Conservation (phyloP, 129 eudicot species). For the Tagetes patula region DNA sequence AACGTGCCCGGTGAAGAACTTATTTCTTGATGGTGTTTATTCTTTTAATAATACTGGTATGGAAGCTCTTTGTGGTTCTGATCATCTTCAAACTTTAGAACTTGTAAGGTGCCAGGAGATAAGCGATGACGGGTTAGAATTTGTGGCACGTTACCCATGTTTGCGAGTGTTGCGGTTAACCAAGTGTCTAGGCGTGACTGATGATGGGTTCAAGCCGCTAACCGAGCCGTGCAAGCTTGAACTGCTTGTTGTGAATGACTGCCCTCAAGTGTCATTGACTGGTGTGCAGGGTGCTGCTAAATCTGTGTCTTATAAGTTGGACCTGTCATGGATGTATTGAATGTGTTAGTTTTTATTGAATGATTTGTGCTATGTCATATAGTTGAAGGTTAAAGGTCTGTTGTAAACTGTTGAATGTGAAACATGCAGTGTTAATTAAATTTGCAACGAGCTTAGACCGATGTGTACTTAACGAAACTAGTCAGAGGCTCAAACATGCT, state of each 20-base stretch:
- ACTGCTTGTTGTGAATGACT: slow-evolving; percentile 58
- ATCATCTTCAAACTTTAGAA: slow-evolving; percentile 54
- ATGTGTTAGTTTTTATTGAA: not conserved
- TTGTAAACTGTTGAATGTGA: too few relatives aligned
- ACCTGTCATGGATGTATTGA: slow-evolving; percentile 75
- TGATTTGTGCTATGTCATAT: too few relatives aligned
- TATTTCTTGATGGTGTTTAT: slow-evolving; percentile 57
- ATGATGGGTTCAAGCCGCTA: slow-evolving; percentile 61
- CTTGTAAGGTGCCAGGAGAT: slow-evolving; percentile 75
- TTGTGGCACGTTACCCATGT: slow-evolving; percentile 38
- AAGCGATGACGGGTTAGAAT: slow-evolving; percentile 67
- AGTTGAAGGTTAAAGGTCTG: too few relatives aligned
- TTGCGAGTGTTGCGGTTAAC: slow-evolving; percentile 51
- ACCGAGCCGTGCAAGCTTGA: slow-evolving; percentile 48
- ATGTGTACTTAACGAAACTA: too few relatives aligned
- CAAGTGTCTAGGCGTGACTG: slow-evolving; percentile 73
- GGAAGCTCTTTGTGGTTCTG: slow-evolving; percentile 65
- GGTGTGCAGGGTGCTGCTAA: slow-evolving; percentile 74
- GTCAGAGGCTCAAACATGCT: too few relatives aligned
- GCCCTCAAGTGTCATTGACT: slow-evolving; percentile 67
- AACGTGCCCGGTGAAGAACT: slow-evolving; percentile 62
- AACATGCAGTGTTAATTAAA: too few relatives aligned
- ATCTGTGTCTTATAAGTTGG: slow-evolving; percentile 64
- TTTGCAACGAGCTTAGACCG: too few relatives aligned
- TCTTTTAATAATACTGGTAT: slow-evolving; percentile 68